Evolutionary conservation across 768 basidiomycete species (phyloP).

Genomic region (Russula olivacea): DNA sequence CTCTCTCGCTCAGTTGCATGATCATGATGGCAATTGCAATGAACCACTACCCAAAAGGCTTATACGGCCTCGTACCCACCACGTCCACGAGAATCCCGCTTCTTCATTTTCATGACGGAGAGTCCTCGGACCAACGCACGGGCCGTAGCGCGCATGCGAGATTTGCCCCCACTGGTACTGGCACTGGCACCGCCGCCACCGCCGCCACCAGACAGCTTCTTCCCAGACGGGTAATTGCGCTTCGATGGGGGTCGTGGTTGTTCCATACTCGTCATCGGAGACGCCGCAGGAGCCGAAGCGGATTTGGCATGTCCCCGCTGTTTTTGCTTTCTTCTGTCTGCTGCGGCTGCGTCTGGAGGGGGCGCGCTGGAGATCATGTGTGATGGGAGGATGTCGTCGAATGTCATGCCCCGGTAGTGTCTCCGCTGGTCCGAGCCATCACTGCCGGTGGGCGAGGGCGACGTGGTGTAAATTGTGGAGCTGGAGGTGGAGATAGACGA

Average conservation of each 20-base stretch:
- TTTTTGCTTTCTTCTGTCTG: neutral
- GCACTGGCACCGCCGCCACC: too few species aligned
- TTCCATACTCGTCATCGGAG: too few species aligned
- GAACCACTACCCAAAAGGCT: too few species aligned
- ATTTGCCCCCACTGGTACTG: too few species aligned
- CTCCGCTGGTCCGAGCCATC: neutral
- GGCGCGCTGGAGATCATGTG: constrained; percentile 15
- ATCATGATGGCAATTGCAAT: too few species aligned
- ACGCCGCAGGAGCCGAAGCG: too few species aligned
- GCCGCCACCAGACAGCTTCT: fast-evolving
- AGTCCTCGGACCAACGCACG: constrained; percentile 1
- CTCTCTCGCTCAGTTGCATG: too few species aligned
- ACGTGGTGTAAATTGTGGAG: neutral
- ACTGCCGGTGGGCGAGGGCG: neutral
- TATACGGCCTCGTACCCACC: neutral
- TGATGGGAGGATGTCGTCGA: constrained; percentile 9
- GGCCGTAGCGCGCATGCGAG: neutral
- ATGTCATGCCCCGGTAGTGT: constrained; percentile 18
- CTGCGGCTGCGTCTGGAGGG: neutral
- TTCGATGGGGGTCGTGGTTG: neutral
- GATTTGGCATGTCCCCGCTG: neutral
- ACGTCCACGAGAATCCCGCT: neutral
- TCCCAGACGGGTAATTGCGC: neutral
- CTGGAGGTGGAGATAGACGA: neutral
- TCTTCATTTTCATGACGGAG: constrained; percentile 5